Conservation (phyloP, 805 yeast species). For the Nakazawaea wyomingensis region DNA sequence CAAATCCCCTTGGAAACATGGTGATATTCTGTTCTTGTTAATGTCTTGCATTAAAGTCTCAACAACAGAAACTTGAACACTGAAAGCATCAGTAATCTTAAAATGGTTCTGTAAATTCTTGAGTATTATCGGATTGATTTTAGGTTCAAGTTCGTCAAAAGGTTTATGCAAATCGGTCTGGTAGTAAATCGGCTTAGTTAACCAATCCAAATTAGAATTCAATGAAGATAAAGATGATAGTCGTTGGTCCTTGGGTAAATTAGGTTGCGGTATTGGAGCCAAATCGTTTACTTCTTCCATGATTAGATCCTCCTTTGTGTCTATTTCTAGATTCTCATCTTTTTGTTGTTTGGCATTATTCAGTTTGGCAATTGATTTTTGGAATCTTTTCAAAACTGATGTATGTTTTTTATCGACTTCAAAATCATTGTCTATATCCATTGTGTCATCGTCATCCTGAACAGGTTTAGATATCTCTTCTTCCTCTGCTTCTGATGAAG, state of each 20-base stretch:
- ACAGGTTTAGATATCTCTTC: no score
- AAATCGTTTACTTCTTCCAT: conserved; percentile 37
- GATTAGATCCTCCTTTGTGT: conserved; percentile 18
- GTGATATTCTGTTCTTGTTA: conserved; percentile 32
- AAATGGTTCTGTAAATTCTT: conserved; percentile 38
- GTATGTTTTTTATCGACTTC: conserved; percentile 35
- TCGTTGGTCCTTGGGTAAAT: conserved; percentile 47
- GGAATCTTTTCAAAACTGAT: conserved; percentile 49
- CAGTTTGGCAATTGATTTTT: conserved; percentile 31
- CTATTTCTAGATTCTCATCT: conserved; percentile 13
- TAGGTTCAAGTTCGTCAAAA: conserved; percentile 42
- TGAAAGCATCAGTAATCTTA: conserved; percentile 57
- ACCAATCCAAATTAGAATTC: conserved; percentile 54
- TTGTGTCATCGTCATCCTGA: neutral
- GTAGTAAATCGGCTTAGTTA: conserved; percentile 56
- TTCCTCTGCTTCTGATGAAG: no score
- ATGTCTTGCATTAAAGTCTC: conserved; percentile 44
- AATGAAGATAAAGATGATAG: conserved; percentile 28
- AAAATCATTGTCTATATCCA: neutral
- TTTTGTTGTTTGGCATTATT: conserved; percentile 4
- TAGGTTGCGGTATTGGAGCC: conserved; percentile 84
- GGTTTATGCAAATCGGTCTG: conserved; percentile 40
- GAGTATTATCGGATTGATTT: conserved; percentile 36
- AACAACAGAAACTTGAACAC: conserved; percentile 70
- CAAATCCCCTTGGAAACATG: conserved; percentile 65